Base-by-base conservation (phyloP, 495 filamentous ascomycete genomes). In the Letharia lupina region DNA sequence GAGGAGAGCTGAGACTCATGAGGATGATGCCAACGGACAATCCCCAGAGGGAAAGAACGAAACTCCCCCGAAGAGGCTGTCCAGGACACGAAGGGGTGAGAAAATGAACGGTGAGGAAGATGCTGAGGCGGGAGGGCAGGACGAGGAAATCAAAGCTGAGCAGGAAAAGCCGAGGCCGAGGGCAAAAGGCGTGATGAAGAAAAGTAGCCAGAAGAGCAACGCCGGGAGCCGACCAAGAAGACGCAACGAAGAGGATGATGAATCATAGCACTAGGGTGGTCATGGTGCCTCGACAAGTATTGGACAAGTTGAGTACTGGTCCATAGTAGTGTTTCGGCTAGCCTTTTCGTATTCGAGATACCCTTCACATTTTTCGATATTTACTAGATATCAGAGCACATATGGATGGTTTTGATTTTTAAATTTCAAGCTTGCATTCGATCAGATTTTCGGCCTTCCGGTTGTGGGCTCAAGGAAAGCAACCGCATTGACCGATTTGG, bases 191-290 rank as follows among this genome's bases (percentile, higher is more conserved):
- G 28, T 61, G 60, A 60, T 56, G 54, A 62, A 54, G 48, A 68
- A 62, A 12, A 47, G 67, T 18, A 66, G 62, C 33, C 57, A 54
- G 59, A 75, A 72, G 67, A 75, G 69, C 41, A 59, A 59, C 41
- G 23, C 40, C 45, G 56, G 18, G 33, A 11, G 41, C n/a, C 31
- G 63, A 23, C 23, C 40, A 20, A 37, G 45, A 5, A 37, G n/a
- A 33, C 48, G 64, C 69, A 73, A 66, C 64, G 69, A 69, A 60
- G 74, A 76, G 37, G 69, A 68, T 7, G 52, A 64, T 18, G 58
- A 44, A 1, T 28, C 1, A 59, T n/a, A 42, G 23, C 15, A 35
- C 7, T 28, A 4, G 15, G 2, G 2, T 47, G n/a, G 20, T 47
- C 12, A 20, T 44, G n/a, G 4, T 42, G 20, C 7, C 1, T 47